These are phyloP conservation scores for California macrophylla DNA, from an alignment of 441 rosid genomes.

Conservation along the genomic window DNA sequence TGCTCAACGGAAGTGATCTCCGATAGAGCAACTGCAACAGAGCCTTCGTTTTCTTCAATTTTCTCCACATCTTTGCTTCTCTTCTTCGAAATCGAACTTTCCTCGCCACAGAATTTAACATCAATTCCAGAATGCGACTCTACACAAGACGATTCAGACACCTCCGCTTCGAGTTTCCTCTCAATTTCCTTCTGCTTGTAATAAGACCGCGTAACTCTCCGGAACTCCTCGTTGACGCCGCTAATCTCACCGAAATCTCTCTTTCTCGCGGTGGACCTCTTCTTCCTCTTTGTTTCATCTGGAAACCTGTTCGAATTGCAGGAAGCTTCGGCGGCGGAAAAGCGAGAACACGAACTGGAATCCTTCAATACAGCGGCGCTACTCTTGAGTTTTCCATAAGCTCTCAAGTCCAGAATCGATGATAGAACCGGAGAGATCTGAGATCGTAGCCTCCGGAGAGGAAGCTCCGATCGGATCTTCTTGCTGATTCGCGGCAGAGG, in stretches of 20 bases:
- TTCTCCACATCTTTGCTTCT: constrained; percentile 1
- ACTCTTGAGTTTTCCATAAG: constrained; percentile 6
- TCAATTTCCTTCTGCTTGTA: constrained; percentile 25
- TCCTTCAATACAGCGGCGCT: constrained; percentile 26
- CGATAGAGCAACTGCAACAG: constrained; percentile 28
- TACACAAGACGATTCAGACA: constrained; percentile 53
- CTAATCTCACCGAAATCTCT: constrained; percentile 19
- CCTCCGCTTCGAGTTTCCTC: constrained; percentile 29
- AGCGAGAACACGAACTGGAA: constrained; percentile 27
- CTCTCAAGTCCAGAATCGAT: constrained; percentile 8
- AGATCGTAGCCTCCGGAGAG: constrained; percentile 40
- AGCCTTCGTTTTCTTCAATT: constrained; percentile 21
- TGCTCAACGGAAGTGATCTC: constrained; percentile 34
- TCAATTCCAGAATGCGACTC: constrained; percentile 36
- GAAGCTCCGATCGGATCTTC: constrained; percentile 54
- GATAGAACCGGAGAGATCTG: constrained; percentile 36
- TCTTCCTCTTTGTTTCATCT: constrained; percentile 18
- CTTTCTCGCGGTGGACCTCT: constrained; percentile 8
- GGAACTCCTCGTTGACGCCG: constrained; percentile 21
- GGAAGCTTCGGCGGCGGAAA: constrained; percentile 35
- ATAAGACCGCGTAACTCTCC: constrained; percentile 52
- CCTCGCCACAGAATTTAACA: constrained; percentile 23
- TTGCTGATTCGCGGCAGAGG: constrained; percentile 26
- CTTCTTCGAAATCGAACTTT: constrained; percentile 20
- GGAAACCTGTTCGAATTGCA: constrained; percentile 36